Evolutionary conservation across 1,284 basidiomycete species (phyloP), one percentile per base, ranked within the genome.

Genomic region (Termitomyces sp.): DNA sequence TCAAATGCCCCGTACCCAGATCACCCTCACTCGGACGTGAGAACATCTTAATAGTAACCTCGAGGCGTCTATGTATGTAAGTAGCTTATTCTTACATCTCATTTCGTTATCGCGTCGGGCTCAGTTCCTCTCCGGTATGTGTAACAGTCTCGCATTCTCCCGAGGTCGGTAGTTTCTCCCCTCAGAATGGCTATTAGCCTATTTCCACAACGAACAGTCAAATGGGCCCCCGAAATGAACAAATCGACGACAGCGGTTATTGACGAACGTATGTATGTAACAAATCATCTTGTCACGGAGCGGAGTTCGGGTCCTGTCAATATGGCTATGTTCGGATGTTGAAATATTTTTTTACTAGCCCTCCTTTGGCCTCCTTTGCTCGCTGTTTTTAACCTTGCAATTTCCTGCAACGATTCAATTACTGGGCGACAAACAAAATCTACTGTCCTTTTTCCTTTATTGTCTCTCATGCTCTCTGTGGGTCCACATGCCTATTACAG

Each of bases 141-240:
- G 6, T 13, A 13, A 24, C 3, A 18, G 26, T 7, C 42, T 42
- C 49, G 34, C 49, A 33, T 41, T 19, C 46, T 24, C 13, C 45
- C 49, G 52, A 52, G 21, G 48, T 55, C 46, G 51, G 37, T 35
- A 24, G 40, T 33, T 49, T 40, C 47, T 46, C 18, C 30, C 21
- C 43, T 24, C 24, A 40, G 28, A 16, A 35, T n/a, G 14, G 9
- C 14, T 10, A n/a, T n/a, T n/a, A n/a, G n/a, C n/a, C n/a, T n/a
- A n/a, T n/a, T n/a, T n/a, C 38, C 11, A 30, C 45, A 14, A 38
- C 44, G 9, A 33, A 45, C 5, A 16, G 9, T 4, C 21, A 24
- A 24, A 24, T 5, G 21, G 21, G 21, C 21, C 2, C n/a, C 2
- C n/a, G 45, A 52, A 47, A 48, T 48, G 48, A 34, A 50, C 40